Percentiles rank a stretch among this genome's conserved stretches.
Evolutionary conservation across 495 filamentous ascomycete genomes (phyloP).

Genomic region (Xylaria cubensis): DNA sequence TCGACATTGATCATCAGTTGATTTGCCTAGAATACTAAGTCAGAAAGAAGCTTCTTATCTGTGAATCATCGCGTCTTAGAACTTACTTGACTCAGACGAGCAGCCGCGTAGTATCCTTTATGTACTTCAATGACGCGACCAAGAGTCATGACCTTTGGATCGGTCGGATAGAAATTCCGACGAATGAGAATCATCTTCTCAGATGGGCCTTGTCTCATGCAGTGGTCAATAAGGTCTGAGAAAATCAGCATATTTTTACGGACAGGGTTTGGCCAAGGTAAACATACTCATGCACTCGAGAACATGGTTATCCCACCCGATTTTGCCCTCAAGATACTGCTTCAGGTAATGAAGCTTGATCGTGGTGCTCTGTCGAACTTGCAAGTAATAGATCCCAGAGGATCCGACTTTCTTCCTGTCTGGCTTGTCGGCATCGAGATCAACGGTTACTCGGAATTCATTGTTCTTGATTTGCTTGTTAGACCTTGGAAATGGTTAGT

Average conservation of each 20-base stretch:
- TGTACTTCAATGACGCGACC: slow-evolving; percentile 65
- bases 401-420: slow-evolving; percentile 38
- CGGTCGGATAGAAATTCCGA: slow-evolving; percentile 71
- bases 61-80: slow-evolving; percentile 21
- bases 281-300: slow-evolving; percentile 79
- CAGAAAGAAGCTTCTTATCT: background rate
- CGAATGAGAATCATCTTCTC: slow-evolving; percentile 69
- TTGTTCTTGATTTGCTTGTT: slow-evolving; percentile 44
- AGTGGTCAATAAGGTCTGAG: slow-evolving; percentile 82
- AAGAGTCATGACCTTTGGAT: slow-evolving; percentile 11
- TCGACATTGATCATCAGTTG: slow-evolving; percentile 81
- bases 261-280: background rate
- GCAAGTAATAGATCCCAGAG: slow-evolving; percentile 61
- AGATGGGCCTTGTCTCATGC: slow-evolving; percentile 77
- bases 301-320: slow-evolving; percentile 65
- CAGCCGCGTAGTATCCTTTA: slow-evolving; percentile 84
- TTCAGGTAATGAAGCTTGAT: slow-evolving; percentile 70
- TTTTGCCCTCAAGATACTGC: slow-evolving; percentile 66
- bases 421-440: slow-evolving; percentile 69
- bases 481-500: slow-evolving; percentile 44
- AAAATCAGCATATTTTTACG: slow-evolving; percentile 32
- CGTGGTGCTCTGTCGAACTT: slow-evolving; percentile 61
- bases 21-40: background rate
- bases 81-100: slow-evolving; percentile 67
- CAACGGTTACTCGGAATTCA: slow-evolving; percentile 57